Conservation (phyloP, 768 basidiomycete species). For the Boletus rubroflammeus region DNA sequence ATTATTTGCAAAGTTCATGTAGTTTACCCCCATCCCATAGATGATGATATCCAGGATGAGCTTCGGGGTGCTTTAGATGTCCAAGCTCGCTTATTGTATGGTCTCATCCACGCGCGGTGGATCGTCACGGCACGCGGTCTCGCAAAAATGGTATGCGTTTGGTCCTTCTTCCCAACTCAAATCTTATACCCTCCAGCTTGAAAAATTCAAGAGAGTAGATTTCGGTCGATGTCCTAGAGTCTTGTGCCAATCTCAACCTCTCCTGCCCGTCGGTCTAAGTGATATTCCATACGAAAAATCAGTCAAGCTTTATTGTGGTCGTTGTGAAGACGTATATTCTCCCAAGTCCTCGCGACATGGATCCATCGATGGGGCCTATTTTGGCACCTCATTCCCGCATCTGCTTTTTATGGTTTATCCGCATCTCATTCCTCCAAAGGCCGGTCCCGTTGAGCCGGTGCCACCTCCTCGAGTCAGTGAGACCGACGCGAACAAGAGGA, state of each 20-base stretch:
- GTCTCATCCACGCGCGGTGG: slow-evolving; percentile 95
- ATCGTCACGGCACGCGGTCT: slow-evolving; percentile 93
- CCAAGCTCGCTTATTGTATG: slow-evolving; percentile 90
- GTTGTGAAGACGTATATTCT: slow-evolving; percentile 97
- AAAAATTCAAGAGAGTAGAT: slow-evolving; percentile 97
- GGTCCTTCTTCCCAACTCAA: not conserved
- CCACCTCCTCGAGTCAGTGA: slow-evolving; percentile 26
- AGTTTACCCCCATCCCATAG: slow-evolving; percentile 35
- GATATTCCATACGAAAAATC: slow-evolving; percentile 99
- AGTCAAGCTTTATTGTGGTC: slow-evolving; percentile 97
- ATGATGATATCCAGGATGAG: slow-evolving; percentile 94
- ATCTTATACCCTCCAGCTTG: slow-evolving; percentile 51
- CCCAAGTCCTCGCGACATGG: slow-evolving; percentile 97
- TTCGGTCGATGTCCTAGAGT: slow-evolving; percentile 99
- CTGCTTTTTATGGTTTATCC: slow-evolving; percentile 97
- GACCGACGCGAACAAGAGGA: slow-evolving; percentile 33
- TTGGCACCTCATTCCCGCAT: slow-evolving; percentile 97
- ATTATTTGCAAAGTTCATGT: not conserved
- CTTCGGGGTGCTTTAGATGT: slow-evolving; percentile 88
- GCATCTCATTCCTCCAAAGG: slow-evolving; percentile 83
- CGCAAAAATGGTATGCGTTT: slow-evolving; percentile 80
- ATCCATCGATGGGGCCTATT: slow-evolving; percentile 97
- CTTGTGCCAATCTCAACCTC: slow-evolving; percentile 88
- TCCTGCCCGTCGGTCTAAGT: slow-evolving; percentile 94
- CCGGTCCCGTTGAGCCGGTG: slow-evolving; percentile 42